Evolutionary conservation across 306 rosid genomes (phyloP).

Genomic region (Sesbania bispinosa): DNA sequence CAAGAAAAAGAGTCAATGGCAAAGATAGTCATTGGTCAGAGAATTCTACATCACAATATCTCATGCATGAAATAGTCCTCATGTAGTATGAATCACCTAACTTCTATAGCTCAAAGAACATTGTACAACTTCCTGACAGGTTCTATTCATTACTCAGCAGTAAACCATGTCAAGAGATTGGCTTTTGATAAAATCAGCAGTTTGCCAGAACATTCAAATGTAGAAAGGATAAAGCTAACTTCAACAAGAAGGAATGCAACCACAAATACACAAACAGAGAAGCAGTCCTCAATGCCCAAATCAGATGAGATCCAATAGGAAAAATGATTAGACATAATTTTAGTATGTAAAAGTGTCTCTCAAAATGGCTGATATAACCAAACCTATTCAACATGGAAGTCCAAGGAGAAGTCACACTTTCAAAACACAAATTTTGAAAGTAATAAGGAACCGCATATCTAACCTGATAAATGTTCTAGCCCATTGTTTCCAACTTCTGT

Average conservation of each 20-base stretch:
- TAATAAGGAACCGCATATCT: constrained; percentile 3
- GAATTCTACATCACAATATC: not conserved
- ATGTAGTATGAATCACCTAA: not conserved
- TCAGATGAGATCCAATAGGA: not conserved
- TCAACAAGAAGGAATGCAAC: not conserved
- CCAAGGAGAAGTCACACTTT: not conserved
- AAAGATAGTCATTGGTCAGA: not conserved
- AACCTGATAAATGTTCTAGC: constrained; percentile 85
- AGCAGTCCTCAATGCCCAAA: not conserved
- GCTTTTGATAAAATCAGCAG: constrained; percentile 15
- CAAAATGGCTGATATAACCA: not conserved
- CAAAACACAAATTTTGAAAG: not conserved
- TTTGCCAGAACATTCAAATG: not conserved
- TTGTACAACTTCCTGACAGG: not conserved
- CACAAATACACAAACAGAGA: not conserved
- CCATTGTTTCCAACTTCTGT: constrained; percentile 86
- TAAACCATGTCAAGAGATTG: constrained; percentile 1
- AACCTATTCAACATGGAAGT: not conserved
- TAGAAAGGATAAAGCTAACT: constrained; percentile 18
- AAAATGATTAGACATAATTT: not conserved
- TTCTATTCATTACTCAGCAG: not conserved
- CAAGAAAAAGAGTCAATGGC: not conserved
- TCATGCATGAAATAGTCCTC: not conserved
- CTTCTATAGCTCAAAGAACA: not conserved
- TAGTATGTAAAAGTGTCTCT: not conserved